phyloP scores from a whole-genome alignment of 176 grass and related monocot species.

The Zizania latifolia region DNA sequence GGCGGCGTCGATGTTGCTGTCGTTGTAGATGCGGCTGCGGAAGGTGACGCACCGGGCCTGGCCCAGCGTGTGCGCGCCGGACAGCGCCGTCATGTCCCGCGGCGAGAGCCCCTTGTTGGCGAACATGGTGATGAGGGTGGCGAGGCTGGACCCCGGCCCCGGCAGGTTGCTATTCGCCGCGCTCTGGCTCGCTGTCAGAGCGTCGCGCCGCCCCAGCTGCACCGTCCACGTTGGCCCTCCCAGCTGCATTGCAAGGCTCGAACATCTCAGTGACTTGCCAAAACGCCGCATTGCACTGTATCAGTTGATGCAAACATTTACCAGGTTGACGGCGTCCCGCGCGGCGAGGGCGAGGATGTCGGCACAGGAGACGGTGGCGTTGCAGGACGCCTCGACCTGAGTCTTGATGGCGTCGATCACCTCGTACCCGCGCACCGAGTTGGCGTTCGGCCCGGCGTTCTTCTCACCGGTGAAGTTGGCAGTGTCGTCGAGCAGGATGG shows the following conservation, averaged over 20 bases:
- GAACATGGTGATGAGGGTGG: slow-evolving; percentile 42
- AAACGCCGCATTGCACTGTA: neutral
- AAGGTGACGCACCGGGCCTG: slow-evolving; percentile 51
- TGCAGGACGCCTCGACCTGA: slow-evolving; percentile 56
- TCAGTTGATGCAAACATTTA: neutral
- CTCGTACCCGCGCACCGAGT: slow-evolving; percentile 72
- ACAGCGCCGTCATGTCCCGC: slow-evolving; percentile 66
- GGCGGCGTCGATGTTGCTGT: slow-evolving; percentile 40
- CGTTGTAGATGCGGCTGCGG: slow-evolving; percentile 45
- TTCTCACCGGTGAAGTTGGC: slow-evolving; percentile 55
- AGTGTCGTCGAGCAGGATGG: slow-evolving; percentile 66
- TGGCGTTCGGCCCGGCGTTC: slow-evolving; percentile 52
- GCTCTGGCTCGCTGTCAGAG: slow-evolving; percentile 56
- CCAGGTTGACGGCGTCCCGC: slow-evolving; percentile 60
- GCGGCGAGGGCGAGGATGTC: slow-evolving; percentile 83
- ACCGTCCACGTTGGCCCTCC: slow-evolving; percentile 68
- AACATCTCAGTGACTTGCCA: neutral
- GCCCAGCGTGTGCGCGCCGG: slow-evolving; percentile 67
- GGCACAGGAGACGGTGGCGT: slow-evolving; percentile 68
- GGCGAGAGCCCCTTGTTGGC: slow-evolving; percentile 38
- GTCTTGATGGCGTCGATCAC: slow-evolving; percentile 81
- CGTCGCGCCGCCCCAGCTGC: slow-evolving; percentile 46
- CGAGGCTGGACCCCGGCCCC: slow-evolving; percentile 28
- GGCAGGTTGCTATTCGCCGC: slow-evolving; percentile 66
- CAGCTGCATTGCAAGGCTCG: slow-evolving; percentile 34